Conservation (phyloP, 768 basidiomycete genomes). For the Rhizopogon vinicolor region DNA sequence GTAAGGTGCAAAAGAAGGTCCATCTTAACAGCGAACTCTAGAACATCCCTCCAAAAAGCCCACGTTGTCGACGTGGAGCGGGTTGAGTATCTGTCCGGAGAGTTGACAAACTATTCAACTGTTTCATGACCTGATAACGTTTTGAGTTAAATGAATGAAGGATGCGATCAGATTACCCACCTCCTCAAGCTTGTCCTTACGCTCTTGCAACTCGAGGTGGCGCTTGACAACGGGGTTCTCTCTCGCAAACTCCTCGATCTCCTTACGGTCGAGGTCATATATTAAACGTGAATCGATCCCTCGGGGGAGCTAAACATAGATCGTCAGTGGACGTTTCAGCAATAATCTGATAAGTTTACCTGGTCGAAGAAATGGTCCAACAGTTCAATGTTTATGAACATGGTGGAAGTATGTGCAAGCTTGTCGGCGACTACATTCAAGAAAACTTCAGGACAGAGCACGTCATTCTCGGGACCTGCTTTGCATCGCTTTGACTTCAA, state of each 20-base stretch:
- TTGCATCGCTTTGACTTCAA: slow-evolving; percentile 88
- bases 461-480: slow-evolving; percentile 81
- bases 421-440: slow-evolving; percentile 96
- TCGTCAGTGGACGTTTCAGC: not conserved
- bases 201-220: slow-evolving; percentile 91
- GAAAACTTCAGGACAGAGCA: slow-evolving; percentile 95
- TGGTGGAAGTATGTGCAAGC: slow-evolving; percentile 89
- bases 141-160: slow-evolving; percentile 5
- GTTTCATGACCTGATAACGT: slow-evolving; percentile 80
- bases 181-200: slow-evolving; percentile 97
- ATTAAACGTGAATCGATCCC: slow-evolving; percentile 93
- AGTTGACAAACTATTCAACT: slow-evolving; percentile 86
- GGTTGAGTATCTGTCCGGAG: slow-evolving; percentile 81
- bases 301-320: slow-evolving; percentile 75
- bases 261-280: slow-evolving; percentile 88
- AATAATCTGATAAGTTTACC: slow-evolving; percentile 38
- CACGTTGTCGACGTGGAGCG: slow-evolving; percentile 65
- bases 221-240: slow-evolving; percentile 88
- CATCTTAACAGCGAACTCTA: slow-evolving; percentile 22
- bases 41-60: slow-evolving; percentile 76
- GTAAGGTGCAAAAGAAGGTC: not conserved
- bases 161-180: slow-evolving; percentile 31
- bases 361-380: slow-evolving; percentile 99
- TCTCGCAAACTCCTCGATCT: slow-evolving; percentile 88
- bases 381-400: slow-evolving; percentile 99